These are phyloP conservation scores for Metarhizium anisopliae DNA, from an alignment of 2,329 filamentous ascomycete genomes.

Conservation along the genomic window DNA sequence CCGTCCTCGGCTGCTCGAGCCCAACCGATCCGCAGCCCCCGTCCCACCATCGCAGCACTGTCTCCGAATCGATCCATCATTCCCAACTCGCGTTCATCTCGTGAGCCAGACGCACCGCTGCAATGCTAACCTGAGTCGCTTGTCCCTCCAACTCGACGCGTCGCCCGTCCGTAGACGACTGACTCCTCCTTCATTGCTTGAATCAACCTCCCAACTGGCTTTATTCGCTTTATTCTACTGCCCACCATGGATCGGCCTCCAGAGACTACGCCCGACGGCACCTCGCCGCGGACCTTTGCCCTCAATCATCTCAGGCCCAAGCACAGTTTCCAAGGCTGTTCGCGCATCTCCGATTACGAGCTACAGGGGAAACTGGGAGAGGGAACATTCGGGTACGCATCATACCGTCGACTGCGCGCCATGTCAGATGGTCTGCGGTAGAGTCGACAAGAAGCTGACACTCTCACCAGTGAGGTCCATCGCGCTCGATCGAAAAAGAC, in stretches of 20 bases:
- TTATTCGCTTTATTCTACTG: not conserved
- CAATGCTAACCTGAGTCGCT: not conserved
- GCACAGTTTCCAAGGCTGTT: conserved; percentile 72
- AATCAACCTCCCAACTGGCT: not conserved
- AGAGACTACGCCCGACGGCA: conserved; percentile 26
- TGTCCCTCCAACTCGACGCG: not conserved
- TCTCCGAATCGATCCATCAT: not conserved
- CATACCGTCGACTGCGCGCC: not conserved
- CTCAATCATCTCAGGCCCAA: conserved; percentile 44
- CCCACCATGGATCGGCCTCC: conserved; percentile 20
- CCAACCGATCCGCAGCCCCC: not conserved
- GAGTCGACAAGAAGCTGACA: not conserved
- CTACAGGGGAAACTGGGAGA: conserved; percentile 80
- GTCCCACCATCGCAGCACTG: not conserved
- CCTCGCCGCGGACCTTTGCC: conserved; percentile 48
- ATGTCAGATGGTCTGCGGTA: too few species aligned
- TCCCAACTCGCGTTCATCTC: not conserved
- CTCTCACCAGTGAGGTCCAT: conserved; percentile 66
- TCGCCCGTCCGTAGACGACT: not conserved
- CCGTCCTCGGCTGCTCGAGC: not conserved
- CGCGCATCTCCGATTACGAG: conserved; percentile 72
- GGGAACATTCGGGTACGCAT: conserved; percentile 77
- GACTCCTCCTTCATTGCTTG: not conserved
- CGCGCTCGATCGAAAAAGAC: conserved; percentile 72
- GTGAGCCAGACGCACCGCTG: not conserved